Evolutionary conservation across 1,284 basidiomycete species (phyloP), one percentile per base, ranked within the genome.

Genomic region (Vanrija sp.): DNA sequence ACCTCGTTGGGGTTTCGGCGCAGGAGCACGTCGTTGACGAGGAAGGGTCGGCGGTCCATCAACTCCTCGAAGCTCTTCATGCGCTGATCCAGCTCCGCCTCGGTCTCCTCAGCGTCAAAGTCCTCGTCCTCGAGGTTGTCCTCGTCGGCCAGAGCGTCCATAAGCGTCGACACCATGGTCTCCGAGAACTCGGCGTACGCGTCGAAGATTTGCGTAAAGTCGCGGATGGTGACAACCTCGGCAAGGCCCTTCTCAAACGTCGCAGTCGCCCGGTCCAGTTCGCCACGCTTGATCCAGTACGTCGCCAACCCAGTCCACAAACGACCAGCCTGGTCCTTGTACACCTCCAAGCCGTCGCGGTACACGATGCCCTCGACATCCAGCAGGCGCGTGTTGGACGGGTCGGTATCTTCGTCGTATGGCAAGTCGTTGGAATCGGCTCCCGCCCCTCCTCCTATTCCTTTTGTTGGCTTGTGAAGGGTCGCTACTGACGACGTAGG

Each of bases 141-240:
- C 47, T 72, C 76, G 37, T 78, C 77, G 3, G 82, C 85, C 47
- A 98, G 71, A 56, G 84, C 85, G 59, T 88, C 86, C 93, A 98
- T 97, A 74, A 98, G 78, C 1, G 89, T 89, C 51, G 85, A 88
- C 64, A 98, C 88, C 65, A 97, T 81, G 6, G 88, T 87, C 76
- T 97, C 94, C 51, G 86, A 86, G 69, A 97, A 97, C 69, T 98
- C 93, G 24, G 89, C 86, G 72, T 96, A 97, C 4, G 93, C 88
- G 70, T 98, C 95, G 71, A 98, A 98, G 60, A 98, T 93, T 71
- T 97, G 93, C 2, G 92, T 95, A 74, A 98, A 99, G 77, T 98
- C 96, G 22, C 93, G 85, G 59, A 98, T 88, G 0, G 96, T 98
- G 67, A 98, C 79, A 16, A 98, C 94, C 2, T 79, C 81, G 10